Evolutionary conservation across 805 yeast species (phyloP).

Genomic region (Spathaspora girioi): DNA sequence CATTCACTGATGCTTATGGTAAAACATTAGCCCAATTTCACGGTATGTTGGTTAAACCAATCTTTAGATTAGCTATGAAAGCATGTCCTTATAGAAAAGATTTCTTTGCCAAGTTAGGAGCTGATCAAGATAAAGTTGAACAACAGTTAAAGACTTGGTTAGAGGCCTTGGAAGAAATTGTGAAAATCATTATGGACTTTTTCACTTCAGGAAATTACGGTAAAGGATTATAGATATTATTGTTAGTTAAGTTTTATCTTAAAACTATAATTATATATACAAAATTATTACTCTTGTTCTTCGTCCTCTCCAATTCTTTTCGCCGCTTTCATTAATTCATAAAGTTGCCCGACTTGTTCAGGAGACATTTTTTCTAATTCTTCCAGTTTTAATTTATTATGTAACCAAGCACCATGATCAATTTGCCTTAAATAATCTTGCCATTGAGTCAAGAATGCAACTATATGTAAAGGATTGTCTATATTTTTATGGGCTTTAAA

Average conservation of each 20-base stretch:
- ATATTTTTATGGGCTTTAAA: slow-evolving; percentile 77
- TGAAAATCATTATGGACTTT: slow-evolving; percentile 68
- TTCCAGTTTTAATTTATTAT: slow-evolving; percentile 50
- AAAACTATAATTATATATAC: not conserved
- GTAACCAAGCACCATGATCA: slow-evolving; percentile 43
- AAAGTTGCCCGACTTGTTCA: slow-evolving; percentile 80
- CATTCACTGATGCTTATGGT: slow-evolving; percentile 81
- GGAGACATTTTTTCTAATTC: slow-evolving; percentile 82
- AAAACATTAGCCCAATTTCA: slow-evolving; percentile 81
- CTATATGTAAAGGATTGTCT: slow-evolving; percentile 89
- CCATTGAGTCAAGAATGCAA: slow-evolving; percentile 93
- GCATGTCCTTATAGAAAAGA: slow-evolving; percentile 91
- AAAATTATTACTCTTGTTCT: not conserved
- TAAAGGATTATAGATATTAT: slow-evolving; percentile 61
- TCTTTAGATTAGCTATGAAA: slow-evolving; percentile 91
- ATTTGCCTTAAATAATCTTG: slow-evolving; percentile 72
- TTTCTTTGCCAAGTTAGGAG: slow-evolving; percentile 78
- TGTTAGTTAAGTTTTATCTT: not conserved
- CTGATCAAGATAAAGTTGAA: slow-evolving; percentile 63
- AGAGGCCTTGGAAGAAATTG: slow-evolving; percentile 70
- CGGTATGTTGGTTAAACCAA: slow-evolving; percentile 76
- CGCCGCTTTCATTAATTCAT: slow-evolving; percentile 77
- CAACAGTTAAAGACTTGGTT: slow-evolving; percentile 72
- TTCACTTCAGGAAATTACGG: slow-evolving; percentile 80
- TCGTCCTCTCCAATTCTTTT: slow-evolving; percentile 25